phyloP scores from a whole-genome alignment of 148 eudicot genomes.

The Spergularia marina region DNA sequence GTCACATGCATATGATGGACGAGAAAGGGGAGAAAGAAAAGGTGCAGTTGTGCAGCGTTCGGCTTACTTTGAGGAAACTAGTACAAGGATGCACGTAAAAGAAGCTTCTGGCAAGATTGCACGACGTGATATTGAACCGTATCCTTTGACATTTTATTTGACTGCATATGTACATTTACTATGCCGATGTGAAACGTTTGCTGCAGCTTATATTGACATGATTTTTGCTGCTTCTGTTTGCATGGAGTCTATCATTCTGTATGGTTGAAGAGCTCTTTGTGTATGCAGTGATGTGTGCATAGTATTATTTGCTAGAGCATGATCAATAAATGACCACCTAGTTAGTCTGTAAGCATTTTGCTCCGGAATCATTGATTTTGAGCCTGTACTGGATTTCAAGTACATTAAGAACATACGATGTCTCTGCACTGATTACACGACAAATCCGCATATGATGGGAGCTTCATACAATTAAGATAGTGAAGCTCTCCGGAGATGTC shows the following conservation, averaged over 20 bases:
- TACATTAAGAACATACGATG: no score
- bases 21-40: conserved; percentile 88
- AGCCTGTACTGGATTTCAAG: no score
- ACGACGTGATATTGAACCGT: conserved; percentile 90
- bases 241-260: background rate
- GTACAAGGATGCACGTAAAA: conserved; percentile 68
- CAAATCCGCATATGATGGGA: no score
- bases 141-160: conserved; percentile 47
- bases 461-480: no score
- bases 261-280: no score
- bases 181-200: background rate
- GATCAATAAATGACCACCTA: no score
- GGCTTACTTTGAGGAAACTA: conserved; percentile 69
- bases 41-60: conserved; percentile 64
- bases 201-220: background rate
- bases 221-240: background rate
- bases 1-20: conserved; percentile 66
- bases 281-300: no score
- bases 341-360: no score
- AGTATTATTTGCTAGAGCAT: no score
- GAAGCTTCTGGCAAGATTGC: conserved; percentile 69
- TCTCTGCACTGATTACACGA: no score
- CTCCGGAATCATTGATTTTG: no score
- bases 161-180: background rate
- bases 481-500: no score